A percentile compares a stretch with the other conserved stretches of the same genome.
Conservation (phyloP, 805 yeast species). For the Spencermartinsiella europaea region DNA sequence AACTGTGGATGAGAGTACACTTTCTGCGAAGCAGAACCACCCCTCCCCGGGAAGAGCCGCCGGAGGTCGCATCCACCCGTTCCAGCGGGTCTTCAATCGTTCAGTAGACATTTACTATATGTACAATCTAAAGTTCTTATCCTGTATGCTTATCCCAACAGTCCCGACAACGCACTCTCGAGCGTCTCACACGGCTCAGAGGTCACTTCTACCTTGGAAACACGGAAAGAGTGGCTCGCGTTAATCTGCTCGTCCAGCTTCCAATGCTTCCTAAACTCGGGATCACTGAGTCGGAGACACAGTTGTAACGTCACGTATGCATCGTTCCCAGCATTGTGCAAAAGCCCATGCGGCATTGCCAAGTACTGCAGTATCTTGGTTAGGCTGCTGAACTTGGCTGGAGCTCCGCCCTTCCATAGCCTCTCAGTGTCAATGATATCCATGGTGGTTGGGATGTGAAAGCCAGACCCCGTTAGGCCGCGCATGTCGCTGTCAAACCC, state of each 20-base stretch:
- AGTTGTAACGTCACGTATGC: constrained; percentile 51
- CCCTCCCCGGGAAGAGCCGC: too few relatives aligned
- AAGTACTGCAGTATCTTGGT: constrained; percentile 43
- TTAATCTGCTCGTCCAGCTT: not conserved
- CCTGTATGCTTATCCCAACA: too few relatives aligned
- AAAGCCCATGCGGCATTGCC: constrained; percentile 50
- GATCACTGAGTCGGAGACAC: constrained; percentile 8
- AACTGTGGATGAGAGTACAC: too few relatives aligned
- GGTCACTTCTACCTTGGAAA: not conserved
- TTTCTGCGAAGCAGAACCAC: too few relatives aligned
- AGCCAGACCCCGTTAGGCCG: constrained; percentile 46
- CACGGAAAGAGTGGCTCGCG: not conserved
- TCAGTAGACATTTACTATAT: too few relatives aligned
- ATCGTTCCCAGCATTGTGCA: constrained; percentile 73
- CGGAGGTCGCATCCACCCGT: too few relatives aligned
- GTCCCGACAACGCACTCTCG: not conserved
- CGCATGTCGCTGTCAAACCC: constrained; percentile 49
- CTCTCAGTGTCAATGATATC: constrained; percentile 44
- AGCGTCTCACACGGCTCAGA: not conserved
- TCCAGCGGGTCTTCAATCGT: too few relatives aligned
- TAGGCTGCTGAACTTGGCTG: constrained; percentile 24
- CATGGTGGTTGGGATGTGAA: constrained; percentile 38
- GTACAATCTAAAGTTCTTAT: too few relatives aligned
- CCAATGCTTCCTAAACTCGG: constrained; percentile 1
- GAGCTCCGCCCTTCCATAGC: constrained; percentile 35